Evolutionary conservation across 1,284 basidiomycete genomes (phyloP).

Genomic region (Ustanciosporium gigantosporum): DNA sequence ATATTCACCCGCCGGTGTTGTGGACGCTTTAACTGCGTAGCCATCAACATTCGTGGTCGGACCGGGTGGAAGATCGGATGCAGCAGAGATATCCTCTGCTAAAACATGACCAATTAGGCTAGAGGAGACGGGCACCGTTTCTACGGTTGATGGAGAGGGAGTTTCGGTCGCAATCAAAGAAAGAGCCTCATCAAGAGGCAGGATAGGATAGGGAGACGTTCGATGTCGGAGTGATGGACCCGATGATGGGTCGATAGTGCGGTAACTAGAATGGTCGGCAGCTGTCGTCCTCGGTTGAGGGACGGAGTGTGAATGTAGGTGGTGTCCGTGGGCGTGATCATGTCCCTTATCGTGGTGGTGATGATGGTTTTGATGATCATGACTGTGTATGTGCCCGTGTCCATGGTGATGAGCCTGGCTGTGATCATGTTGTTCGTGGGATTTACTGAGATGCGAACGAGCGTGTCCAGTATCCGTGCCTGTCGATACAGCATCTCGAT

Average conservation of each 20-base stretch:
- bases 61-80: conserved; percentile 64
- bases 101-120: conserved; percentile 71
- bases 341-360: conserved; percentile 53
- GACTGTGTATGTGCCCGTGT: conserved; percentile 63
- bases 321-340: conserved; percentile 22
- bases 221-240: conserved; percentile 29
- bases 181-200: conserved; percentile 72
- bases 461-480: no score
- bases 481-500: background rate
- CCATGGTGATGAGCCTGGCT: background rate
- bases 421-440: background rate
- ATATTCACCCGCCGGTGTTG: conserved; percentile 68
- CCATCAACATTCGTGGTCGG: conserved; percentile 83
- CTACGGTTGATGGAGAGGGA: conserved; percentile 11
- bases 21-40: conserved; percentile 69
- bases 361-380: no score
- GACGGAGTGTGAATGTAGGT: conserved; percentile 19
- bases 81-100: conserved; percentile 73
- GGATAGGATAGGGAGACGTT: conserved; percentile 74
- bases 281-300: conserved; percentile 34
- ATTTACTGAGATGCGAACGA: background rate
- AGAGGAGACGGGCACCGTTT: conserved; percentile 55
- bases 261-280: conserved; percentile 42
- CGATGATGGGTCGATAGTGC: conserved; percentile 72
- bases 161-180: conserved; percentile 67